These are phyloP conservation scores for Oryza nivara DNA, from an alignment of 176 grass and related monocot genomes.

Conservation along the genomic window DNA sequence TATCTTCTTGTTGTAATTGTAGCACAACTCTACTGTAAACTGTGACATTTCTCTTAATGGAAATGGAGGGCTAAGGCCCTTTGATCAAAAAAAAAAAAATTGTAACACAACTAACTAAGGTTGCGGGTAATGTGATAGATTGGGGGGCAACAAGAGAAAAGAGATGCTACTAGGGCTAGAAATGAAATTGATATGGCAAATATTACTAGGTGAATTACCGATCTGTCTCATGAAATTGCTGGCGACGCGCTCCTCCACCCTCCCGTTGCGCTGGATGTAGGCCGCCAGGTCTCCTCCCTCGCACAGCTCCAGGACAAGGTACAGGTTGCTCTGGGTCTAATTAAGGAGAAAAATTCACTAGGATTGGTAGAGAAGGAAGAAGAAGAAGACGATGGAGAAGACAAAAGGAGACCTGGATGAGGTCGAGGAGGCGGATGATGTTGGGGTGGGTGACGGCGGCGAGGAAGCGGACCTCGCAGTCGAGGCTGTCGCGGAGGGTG, in stretches of 20 bases:
- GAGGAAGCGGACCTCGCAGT: conserved; percentile 66
- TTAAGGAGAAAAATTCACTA: not conserved
- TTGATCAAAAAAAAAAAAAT: too few relatives aligned
- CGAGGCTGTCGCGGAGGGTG: conserved; percentile 58
- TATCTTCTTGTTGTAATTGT: not conserved
- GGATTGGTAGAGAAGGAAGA: not conserved
- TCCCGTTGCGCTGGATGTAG: conserved; percentile 45
- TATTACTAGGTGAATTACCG: conserved; percentile 12
- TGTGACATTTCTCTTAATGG: too few relatives aligned
- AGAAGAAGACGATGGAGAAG: rapidly evolving
- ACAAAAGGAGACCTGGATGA: conserved; percentile 35
- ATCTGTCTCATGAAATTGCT: conserved; percentile 62
- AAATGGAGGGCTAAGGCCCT: too few relatives aligned
- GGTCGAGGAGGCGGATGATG: conserved; percentile 63
- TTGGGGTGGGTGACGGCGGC: conserved; percentile 61
- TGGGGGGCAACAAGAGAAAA: not conserved
- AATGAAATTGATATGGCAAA: not conserved
- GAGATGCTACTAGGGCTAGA: not conserved
- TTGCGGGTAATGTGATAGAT: not conserved
- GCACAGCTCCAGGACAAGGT: conserved; percentile 62
- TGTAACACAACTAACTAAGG: too few relatives aligned
- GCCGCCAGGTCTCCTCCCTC: conserved; percentile 46
- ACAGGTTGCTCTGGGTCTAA: conserved; percentile 44
- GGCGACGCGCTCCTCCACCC: conserved; percentile 41
- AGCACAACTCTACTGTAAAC: not conserved